A percentile compares a stretch with the other conserved stretches of the same genome.
These are phyloP conservation scores for Kalanchoe fedtschenkoi DNA, from an alignment of 164 flowering plant species.

Conservation along the genomic window DNA sequence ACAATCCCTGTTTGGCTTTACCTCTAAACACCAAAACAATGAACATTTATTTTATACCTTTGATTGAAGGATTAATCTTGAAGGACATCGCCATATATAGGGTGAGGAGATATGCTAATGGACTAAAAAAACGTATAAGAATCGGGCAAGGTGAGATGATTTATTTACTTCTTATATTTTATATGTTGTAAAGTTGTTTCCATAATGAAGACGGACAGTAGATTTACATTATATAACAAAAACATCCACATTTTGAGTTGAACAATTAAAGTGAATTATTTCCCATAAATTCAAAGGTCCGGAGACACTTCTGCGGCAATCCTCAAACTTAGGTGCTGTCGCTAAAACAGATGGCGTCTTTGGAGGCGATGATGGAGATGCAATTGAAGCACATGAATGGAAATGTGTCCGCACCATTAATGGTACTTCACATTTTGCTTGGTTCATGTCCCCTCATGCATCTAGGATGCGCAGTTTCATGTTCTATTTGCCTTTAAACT, in stretches of 20 bases:
- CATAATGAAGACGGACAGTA: not conserved
- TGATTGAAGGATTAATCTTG: constrained; percentile 71
- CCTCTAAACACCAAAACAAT: too few relatives aligned
- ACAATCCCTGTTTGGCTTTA: not conserved
- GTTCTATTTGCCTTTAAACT: not conserved
- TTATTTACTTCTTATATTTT: not conserved
- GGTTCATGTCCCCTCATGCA: not conserved
- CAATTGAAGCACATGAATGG: constrained; percentile 73
- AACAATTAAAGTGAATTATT: not conserved
- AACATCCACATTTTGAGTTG: not conserved
- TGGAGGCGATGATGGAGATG: constrained; percentile 59
- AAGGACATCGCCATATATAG: constrained; percentile 71
- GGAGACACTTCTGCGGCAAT: constrained; percentile 56
- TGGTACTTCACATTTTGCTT: constrained; percentile 29
- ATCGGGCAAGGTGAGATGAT: constrained; percentile 71
- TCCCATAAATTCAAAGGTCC: constrained; percentile 35
- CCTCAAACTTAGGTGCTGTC: constrained; percentile 30
- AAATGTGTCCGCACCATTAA: constrained; percentile 64
- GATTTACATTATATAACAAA: not conserved
- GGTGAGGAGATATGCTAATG: constrained; percentile 76
- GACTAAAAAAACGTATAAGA: constrained; percentile 59
- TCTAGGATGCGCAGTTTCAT: not conserved
- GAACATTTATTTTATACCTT: not conserved
- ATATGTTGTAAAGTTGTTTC: not conserved
- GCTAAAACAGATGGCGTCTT: constrained; percentile 18